Conservation (phyloP, 345 rosid species). For the Pugionium cornutum region DNA sequence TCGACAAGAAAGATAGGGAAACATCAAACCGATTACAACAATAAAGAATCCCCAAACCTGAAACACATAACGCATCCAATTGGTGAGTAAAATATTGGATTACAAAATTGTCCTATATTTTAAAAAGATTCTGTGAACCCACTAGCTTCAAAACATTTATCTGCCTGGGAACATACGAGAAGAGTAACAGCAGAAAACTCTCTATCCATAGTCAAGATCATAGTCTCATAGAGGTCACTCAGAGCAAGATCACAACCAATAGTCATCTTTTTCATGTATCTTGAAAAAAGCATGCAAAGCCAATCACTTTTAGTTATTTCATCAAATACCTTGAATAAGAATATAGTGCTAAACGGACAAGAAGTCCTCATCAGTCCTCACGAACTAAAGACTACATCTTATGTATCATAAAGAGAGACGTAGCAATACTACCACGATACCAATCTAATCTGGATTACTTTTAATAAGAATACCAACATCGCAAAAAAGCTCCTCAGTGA, state of each 20-base stretch:
- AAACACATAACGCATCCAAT: not conserved
- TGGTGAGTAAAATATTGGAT: no score
- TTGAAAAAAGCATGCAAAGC: constrained; percentile 5
- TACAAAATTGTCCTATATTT: no score
- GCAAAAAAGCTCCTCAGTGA: not conserved
- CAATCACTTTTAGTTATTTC: not conserved
- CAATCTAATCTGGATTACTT: not conserved
- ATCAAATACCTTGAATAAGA: not conserved
- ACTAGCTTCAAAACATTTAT: no score
- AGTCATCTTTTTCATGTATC: constrained; percentile 24
- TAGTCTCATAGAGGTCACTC: constrained; percentile 8
- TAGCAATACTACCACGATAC: not conserved
- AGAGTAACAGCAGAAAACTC: no score
- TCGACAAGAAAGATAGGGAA: constrained; percentile 7
- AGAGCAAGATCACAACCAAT: constrained; percentile 15
- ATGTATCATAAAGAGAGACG: not conserved
- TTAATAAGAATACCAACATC: not conserved
- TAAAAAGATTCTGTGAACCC: no score
- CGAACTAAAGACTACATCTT: not conserved
- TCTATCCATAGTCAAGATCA: constrained; percentile 27
- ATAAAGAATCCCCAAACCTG: constrained; percentile 2
- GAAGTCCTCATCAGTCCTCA: not conserved
- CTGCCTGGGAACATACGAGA: no score
- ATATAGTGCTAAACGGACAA: not conserved
- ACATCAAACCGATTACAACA: not conserved